Conservation (phyloP, 1,284 basidiomycete genomes). For the Stygiomarasmius scandens region DNA sequence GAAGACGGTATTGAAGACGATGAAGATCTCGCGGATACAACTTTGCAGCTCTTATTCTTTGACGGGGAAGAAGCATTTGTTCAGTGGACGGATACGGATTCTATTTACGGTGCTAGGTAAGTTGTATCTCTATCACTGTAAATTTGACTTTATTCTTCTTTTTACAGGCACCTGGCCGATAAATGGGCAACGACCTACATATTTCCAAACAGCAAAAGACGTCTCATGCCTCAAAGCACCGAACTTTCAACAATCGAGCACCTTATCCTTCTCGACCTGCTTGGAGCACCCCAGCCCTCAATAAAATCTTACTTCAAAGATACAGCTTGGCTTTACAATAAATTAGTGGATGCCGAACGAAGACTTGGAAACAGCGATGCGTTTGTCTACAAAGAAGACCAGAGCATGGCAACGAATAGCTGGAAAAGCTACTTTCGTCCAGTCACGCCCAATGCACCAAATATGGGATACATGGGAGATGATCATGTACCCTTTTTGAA, state of each 20-base stretch:
- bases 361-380: constrained; percentile 65
- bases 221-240: constrained; percentile 47
- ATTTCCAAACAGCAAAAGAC: constrained; percentile 59
- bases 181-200: constrained; percentile 80
- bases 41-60: constrained; percentile 94
- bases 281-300: constrained; percentile 73
- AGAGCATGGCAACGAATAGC: constrained; percentile 34
- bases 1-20: constrained; percentile 67
- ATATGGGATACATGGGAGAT: constrained; percentile 79
- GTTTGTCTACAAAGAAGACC: constrained; percentile 49
- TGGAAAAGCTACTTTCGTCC: constrained; percentile 68
- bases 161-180: constrained; percentile 71
- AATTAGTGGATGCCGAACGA: constrained; percentile 68
- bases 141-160: background rate
- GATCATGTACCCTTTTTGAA: constrained; percentile 93
- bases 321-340: constrained; percentile 90
- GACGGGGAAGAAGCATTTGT: constrained; percentile 98
- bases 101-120: constrained; percentile 91
- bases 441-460: constrained; percentile 37
- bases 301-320: constrained; percentile 84
- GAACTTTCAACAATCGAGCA: constrained; percentile 85
- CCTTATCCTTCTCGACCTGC: constrained; percentile 87
- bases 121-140: constrained; percentile 8
- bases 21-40: constrained; percentile 78
- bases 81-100: constrained; percentile 88